A percentile compares a stretch with the other conserved stretches of the same genome.
Evolutionary conservation across 768 basidiomycete species (phyloP).

Genomic region (Cyclocybe cylindracea): DNA sequence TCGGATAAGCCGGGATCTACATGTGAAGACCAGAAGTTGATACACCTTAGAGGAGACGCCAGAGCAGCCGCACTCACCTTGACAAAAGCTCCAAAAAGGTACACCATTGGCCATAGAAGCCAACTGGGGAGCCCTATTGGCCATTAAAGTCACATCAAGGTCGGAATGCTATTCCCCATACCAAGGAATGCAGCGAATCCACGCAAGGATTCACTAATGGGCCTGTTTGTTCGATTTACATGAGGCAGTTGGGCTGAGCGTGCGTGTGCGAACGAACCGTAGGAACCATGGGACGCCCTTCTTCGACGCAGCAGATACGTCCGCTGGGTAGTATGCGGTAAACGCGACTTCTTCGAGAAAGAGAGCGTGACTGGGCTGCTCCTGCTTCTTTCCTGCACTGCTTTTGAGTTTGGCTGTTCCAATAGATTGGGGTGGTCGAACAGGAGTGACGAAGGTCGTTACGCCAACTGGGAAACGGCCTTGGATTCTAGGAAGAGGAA

Average conservation of each 20-base stretch:
- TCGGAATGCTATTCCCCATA: conserved; percentile 15
- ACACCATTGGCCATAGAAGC: conserved; percentile 51
- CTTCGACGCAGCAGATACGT: conserved; percentile 27
- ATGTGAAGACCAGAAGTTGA: background rate
- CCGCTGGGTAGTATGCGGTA: conserved; percentile 21
- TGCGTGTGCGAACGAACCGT: conserved; percentile 39
- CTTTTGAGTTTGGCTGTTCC: conserved; percentile 41
- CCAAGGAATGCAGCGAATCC: conserved; percentile 56
- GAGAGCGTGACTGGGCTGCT: conserved; percentile 42
- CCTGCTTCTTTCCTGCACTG: conserved; percentile 14
- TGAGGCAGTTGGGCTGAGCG: background rate
- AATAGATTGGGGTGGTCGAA: conserved; percentile 36
- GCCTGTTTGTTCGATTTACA: conserved; percentile 27
- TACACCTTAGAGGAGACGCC: background rate
- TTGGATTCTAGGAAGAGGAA: conserved; percentile 35
- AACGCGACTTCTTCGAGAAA: conserved; percentile 63
- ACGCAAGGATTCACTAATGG: conserved; percentile 42
- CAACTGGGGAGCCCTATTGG: conserved; percentile 36
- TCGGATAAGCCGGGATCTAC: conserved; percentile 58
- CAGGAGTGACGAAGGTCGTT: conserved; percentile 54
- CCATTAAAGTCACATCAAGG: background rate
- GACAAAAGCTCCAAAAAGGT: conserved; percentile 49
- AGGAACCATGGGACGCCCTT: conserved; percentile 59
- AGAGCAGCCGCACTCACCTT: conserved; percentile 32
- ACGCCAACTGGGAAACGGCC: conserved; percentile 56